These are phyloP conservation scores for Botrytis elliptica DNA, from an alignment of 2,329 filamentous ascomycete genomes.

Conservation along the genomic window DNA sequence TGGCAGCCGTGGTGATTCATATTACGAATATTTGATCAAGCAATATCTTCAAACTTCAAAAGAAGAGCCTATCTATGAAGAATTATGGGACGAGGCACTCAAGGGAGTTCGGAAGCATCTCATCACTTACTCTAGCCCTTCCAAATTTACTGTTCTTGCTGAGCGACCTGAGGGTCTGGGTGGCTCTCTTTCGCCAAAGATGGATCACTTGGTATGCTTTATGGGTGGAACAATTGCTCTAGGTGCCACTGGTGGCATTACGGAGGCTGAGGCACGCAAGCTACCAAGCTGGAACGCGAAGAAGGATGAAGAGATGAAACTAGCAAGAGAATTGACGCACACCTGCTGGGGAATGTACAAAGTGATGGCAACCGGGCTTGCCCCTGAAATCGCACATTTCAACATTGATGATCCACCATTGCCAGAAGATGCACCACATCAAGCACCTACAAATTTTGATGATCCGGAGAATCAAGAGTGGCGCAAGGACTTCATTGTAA, in stretches of 20 bases:
- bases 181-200: conserved; percentile 72
- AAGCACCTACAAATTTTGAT: conserved; percentile 52
- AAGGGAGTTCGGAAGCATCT: conserved; percentile 87
- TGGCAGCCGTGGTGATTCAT: conserved; percentile 92
- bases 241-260: conserved; percentile 75
- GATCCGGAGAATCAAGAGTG: conserved; percentile 56
- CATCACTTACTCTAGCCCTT: conserved; percentile 79
- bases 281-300: conserved; percentile 69
- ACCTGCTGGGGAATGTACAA: conserved; percentile 99
- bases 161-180: conserved; percentile 76
- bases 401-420: conserved; percentile 68
- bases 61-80: conserved; percentile 79
- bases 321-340: conserved; percentile 88
- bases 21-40: conserved; percentile 99
- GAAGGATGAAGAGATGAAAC: conserved; percentile 81
- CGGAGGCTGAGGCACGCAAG: conserved; percentile 72
- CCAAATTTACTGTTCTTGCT: conserved; percentile 82
- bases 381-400: conserved; percentile 93
- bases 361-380: conserved; percentile 84
- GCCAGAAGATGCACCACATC: conserved; percentile 55
- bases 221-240: conserved; percentile 94
- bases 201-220: conserved; percentile 98
- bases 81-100: conserved; percentile 90
- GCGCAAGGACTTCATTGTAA: conserved; percentile 77
- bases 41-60: conserved; percentile 93